Base-by-base conservation (phyloP, 768 basidiomycete genomes). In the Leccinellum rugosiceps region DNA sequence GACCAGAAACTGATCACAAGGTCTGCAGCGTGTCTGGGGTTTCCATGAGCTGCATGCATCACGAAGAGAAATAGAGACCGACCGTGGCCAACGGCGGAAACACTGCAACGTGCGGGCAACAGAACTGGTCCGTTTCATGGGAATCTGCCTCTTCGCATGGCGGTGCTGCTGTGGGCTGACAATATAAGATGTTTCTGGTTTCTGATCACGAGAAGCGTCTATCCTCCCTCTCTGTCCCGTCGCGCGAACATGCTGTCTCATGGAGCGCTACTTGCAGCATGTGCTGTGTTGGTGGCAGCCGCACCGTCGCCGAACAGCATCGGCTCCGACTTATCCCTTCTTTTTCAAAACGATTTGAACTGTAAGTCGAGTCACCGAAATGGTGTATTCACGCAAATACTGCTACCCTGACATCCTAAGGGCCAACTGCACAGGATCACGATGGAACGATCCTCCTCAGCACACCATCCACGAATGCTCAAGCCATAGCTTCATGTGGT, bases 331-430 rank as follows among this genome's bases (percentile, higher is more conserved):
- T 21, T 60, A 9, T 56, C 49, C 14, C 19, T 56, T 31, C 55
- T 60, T 41, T 47, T 60, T n/a, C 58, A 62, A 26, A 60, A 61
- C 11, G 53, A 61, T 38, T 15, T 63, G 10, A 52, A 55, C 30
- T 57, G 61, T 63, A 31, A 49, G 61, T 59, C 3, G 6, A 32
- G 34, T 19, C 2, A 9, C 21, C 23, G 13, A 25, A 10, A 51
- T 17, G n/a, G 17, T 25, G 13, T 11, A 2, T 19, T 10, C 14
- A 45, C 15, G 4, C 8, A 25, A 13, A 4, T 11, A 15, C n/a
- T 28, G 10, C 28, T 56, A 4, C 45, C 51, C 15, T 11, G 4
- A 8, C 2, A 26, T 19, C n/a, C 13, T 6, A 38, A 52, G 53
- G 59, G 56, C 50, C 46, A 13, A 62, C 50, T 8, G 46, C 56